These are phyloP conservation scores for Saccharomyces kudriavzevii DNA, from an alignment of 805 yeast species.

Conservation along the genomic window DNA sequence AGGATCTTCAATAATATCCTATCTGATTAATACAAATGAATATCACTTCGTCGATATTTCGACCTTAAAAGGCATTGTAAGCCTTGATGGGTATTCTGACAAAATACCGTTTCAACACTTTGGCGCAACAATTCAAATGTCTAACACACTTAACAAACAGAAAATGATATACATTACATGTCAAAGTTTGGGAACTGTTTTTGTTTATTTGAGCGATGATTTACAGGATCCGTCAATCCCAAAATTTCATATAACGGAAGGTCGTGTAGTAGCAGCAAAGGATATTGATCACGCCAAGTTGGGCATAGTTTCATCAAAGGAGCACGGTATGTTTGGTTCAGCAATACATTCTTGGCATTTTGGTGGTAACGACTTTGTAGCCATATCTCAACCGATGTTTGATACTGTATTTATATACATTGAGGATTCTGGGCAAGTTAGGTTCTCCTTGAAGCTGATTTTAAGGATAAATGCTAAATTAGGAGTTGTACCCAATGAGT, in stretches of 20 bases:
- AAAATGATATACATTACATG: slow-evolving; percentile 15
- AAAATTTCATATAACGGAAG: slow-evolving; percentile 8
- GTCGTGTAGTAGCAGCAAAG: slow-evolving; percentile 4
- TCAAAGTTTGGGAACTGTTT: slow-evolving; percentile 17
- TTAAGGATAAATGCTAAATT: slow-evolving; percentile 7
- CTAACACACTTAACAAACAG: slow-evolving; percentile 1
- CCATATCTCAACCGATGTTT: slow-evolving; percentile 19
- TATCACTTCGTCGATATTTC: not conserved
- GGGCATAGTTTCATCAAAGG: slow-evolving; percentile 8
- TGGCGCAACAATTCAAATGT: slow-evolving; percentile 13
- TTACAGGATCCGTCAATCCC: slow-evolving; percentile 11
- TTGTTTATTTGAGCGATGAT: slow-evolving; percentile 7
- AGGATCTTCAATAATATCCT: slow-evolving; percentile 10
- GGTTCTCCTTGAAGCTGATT: slow-evolving; percentile 5
- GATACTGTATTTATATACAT: slow-evolving; percentile 15
- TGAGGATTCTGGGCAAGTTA: slow-evolving; percentile 9
- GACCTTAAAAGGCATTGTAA: not conserved
- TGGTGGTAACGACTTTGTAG: slow-evolving; percentile 10
- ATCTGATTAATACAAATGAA: slow-evolving; percentile 8
- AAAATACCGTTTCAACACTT: slow-evolving; percentile 15
- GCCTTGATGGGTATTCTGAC: slow-evolving; percentile 2
- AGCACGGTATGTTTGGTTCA: slow-evolving; percentile 22
- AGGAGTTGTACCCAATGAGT: slow-evolving; percentile 24
- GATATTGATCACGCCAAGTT: slow-evolving; percentile 6
- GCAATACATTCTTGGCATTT: slow-evolving; percentile 8